Percentiles rank a stretch among this genome's conserved stretches.
phyloP scores from a whole-genome alignment of 257 asterid genomes.

The Striga asiatica region DNA sequence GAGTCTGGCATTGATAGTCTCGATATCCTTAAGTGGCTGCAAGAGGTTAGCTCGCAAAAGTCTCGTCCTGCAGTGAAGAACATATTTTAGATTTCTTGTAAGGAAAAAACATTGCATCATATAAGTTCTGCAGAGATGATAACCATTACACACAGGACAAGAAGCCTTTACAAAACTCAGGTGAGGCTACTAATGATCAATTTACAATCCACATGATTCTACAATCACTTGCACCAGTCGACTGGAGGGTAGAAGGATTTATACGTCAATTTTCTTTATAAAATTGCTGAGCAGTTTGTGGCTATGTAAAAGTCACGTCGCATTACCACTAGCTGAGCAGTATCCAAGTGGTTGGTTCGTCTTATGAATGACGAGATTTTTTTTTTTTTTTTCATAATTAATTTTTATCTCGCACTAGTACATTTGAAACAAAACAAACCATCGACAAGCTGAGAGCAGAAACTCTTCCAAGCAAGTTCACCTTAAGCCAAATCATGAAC shows the following conservation, averaged over 20 bases:
- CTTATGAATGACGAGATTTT: background rate
- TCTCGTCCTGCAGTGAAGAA: constrained; percentile 62
- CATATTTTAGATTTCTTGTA: constrained; percentile 13
- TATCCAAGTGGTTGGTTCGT: background rate
- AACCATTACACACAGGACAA: background rate
- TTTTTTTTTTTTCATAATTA: background rate
- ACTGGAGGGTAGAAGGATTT: constrained; percentile 1
- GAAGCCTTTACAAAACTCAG: background rate
- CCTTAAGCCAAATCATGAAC: background rate
- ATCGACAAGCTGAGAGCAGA: background rate
- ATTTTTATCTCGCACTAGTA: background rate
- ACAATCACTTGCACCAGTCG: background rate
- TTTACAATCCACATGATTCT: background rate
- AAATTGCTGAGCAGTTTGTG: background rate
- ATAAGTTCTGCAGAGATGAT: constrained; percentile 14
- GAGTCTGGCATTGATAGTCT: constrained; percentile 87
- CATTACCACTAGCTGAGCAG: constrained; percentile 10
- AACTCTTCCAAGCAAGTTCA: background rate
- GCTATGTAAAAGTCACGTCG: constrained; percentile 1
- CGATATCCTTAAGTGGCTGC: constrained; percentile 92
- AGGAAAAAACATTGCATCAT: constrained; percentile 13
- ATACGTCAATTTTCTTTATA: constrained; percentile 5
- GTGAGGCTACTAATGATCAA: background rate
- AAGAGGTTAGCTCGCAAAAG: constrained; percentile 96
- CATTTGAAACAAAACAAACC: background rate